Evolutionary conservation across 805 yeast genomes (phyloP).

Genomic region (Sugiyamaella floridensis): DNA sequence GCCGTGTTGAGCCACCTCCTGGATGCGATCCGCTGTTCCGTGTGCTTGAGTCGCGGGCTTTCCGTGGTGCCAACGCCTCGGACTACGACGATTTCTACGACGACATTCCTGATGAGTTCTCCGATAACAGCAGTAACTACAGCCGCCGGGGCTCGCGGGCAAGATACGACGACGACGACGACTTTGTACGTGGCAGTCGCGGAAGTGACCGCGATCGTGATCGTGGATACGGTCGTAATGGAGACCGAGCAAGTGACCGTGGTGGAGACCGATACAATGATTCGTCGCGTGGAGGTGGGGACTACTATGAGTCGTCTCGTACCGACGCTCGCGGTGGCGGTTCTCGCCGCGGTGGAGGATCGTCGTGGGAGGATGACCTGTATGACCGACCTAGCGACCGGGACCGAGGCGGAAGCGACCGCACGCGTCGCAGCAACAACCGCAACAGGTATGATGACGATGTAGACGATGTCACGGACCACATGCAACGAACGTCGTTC

Average conservation of each 20-base stretch:
- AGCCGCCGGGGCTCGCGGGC: conserved; percentile 15
- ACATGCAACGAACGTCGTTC: conserved; percentile 31
- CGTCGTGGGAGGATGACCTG: conserved; percentile 80
- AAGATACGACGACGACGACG: conserved; percentile 14
- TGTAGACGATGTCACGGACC: conserved; percentile 32
- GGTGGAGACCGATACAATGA: background rate
- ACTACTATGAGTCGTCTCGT: background rate
- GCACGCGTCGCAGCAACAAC: no score
- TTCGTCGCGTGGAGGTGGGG: conserved; percentile 17
- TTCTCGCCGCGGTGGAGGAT: conserved; percentile 24
- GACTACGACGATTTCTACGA: conserved; percentile 59
- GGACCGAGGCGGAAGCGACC: no score
- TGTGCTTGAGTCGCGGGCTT: conserved; percentile 78
- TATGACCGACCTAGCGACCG: conserved; percentile 43
- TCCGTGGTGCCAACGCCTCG: conserved; percentile 39
- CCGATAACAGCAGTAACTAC: conserved; percentile 35
- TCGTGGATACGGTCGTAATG: conserved; percentile 14
- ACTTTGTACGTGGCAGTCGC: conserved; percentile 21
- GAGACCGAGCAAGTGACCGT: conserved; percentile 1
- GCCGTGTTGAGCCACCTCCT: conserved; percentile 89
- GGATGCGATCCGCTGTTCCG: conserved; percentile 82
- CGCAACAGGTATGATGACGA: conserved; percentile 4
- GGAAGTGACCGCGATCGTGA: conserved; percentile 23
- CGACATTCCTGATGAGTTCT: conserved; percentile 67
- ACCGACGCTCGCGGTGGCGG: background rate